These are phyloP conservation scores for Colletotrichum viniferum DNA, from an alignment of 2,329 filamentous ascomycete genomes.

Conservation along the genomic window DNA sequence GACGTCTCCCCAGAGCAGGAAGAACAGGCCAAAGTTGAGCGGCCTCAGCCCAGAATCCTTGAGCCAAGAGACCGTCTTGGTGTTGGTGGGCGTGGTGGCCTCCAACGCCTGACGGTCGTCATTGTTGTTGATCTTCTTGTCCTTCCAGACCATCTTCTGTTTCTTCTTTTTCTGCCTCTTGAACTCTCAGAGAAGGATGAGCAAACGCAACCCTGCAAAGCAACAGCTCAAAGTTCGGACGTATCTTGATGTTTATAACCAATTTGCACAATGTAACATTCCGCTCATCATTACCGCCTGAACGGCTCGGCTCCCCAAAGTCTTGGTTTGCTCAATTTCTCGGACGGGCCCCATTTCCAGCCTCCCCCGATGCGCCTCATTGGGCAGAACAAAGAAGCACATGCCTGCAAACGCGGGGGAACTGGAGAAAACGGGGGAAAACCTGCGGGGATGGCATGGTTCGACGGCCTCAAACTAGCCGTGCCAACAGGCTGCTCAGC, in stretches of 20 bases:
- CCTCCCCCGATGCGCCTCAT: neutral
- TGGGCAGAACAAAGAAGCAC: neutral
- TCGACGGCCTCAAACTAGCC: neutral
- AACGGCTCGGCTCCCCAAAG: neutral
- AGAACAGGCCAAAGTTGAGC: constrained; percentile 28
- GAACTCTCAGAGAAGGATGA: neutral
- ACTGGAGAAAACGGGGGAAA: neutral
- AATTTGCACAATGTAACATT: neutral
- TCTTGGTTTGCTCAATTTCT: neutral
- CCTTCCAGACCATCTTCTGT: constrained; percentile 1
- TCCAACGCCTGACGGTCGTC: constrained; percentile 11
- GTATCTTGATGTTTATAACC: neutral
- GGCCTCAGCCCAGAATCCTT: constrained; percentile 5
- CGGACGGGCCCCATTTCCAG: neutral
- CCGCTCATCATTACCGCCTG: neutral
- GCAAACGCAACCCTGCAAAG: neutral
- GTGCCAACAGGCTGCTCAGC: neutral
- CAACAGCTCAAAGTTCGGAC: neutral
- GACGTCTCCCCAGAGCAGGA: constrained; percentile 36
- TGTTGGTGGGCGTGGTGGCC: constrained; percentile 3
- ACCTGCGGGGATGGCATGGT: neutral
- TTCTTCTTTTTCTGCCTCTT: neutral
- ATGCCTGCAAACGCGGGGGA: constrained; percentile 1
- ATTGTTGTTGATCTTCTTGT: neutral
- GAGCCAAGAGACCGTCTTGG: constrained; percentile 3